Evolutionary conservation across 2,329 filamentous ascomycete genomes (phyloP).

Genomic region (Orbilia brochopaga): DNA sequence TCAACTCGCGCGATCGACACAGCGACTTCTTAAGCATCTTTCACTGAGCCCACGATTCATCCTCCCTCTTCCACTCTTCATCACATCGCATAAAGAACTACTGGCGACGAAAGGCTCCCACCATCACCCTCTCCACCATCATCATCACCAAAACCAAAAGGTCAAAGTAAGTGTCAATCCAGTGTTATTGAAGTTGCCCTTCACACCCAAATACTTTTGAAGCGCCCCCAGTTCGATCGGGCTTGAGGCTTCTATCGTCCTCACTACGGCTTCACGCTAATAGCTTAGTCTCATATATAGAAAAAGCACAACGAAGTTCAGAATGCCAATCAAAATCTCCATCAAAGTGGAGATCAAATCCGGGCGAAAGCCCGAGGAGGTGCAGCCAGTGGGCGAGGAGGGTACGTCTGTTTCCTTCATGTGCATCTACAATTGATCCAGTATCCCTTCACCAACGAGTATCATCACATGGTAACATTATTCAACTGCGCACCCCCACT

Average conservation of each 20-base stretch:
- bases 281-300: neutral
- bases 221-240: neutral
- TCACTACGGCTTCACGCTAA: neutral
- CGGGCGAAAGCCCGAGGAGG: neutral
- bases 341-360: constrained; percentile 17
- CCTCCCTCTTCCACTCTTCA: no score
- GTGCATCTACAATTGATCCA: no score
- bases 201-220: neutral
- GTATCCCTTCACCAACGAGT: neutral
- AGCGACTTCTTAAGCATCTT: no score
- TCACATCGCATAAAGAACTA: no score
- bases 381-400: neutral
- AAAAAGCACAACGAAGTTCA: neutral
- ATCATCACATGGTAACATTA: no score
- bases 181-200: neutral
- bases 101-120: no score
- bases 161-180: no score
- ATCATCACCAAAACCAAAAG: no score
- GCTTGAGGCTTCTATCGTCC: neutral
- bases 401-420: neutral
- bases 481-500: neutral
- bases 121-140: no score
- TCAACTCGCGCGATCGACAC: no score
- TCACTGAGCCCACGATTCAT: no score
- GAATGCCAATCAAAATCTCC: constrained; percentile 2